Evolutionary conservation across 2,329 filamentous ascomycete genomes (phyloP), one percentile per base, ranked within the genome.

Genomic region (Colletotrichum horii): DNA sequence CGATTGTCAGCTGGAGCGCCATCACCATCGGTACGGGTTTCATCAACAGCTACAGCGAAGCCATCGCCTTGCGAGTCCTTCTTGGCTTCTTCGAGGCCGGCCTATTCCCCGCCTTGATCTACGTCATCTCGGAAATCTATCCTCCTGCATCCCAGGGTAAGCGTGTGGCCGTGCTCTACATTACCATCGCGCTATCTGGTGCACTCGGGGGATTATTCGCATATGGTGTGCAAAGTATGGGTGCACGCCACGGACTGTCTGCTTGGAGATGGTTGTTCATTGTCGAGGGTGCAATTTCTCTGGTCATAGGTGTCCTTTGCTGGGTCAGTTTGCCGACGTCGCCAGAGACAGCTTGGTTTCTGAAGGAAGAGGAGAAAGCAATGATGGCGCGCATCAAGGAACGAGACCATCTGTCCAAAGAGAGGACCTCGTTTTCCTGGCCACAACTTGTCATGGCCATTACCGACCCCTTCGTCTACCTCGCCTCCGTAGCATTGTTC

Each of bases 211-310:
- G 83, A 0, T 48, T 83, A 4, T 76, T 83, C 1, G 81, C 81
- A 0, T 82, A 81, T 19, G 80, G 77, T 0, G 80, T 83, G 4
- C 84, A 86, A 34, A 83, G 84, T 0, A 84, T 90, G 74, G 87
- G 89, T 15, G 43, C n/a, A 52, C 43, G 43, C n/a, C 43, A 52
- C 43, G 43, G 43, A 4, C n/a, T 52, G 11, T 52, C 43, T 52
- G 43, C 88, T 1, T 90, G 88, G 89, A 78, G 87, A 68, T 90
- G 88, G 88, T 80, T 89, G 0, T 90, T 90, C 72, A 87, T 88
- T 38, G 82, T 86, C 0, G 87, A 89, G 71, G 86, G 87, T 3
- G 75, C 82, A 2, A 78, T 84, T 4, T 84, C 85, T 4, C 68
- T 85, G 0, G 74, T 79, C 6, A 71, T 84, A 12, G 80, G 82